phyloP scores from a whole-genome alignment of 495 filamentous ascomycete genomes.

The Aspergillus sclerotiicarbonarius region DNA sequence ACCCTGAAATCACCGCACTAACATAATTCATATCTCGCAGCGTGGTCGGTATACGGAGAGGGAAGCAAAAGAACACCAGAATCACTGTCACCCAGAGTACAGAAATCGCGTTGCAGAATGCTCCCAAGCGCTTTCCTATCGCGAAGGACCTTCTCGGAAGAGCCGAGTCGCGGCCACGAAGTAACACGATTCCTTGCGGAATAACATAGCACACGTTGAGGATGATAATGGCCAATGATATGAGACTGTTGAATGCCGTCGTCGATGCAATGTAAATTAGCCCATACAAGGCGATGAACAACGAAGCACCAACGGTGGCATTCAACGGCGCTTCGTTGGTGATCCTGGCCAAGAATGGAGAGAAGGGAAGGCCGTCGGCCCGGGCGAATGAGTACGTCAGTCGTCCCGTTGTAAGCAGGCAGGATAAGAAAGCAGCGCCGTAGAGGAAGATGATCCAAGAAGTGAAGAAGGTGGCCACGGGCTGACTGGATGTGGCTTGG shows the following conservation, averaged over 20 bases:
- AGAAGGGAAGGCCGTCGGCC: conserved; percentile 22
- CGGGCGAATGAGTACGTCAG: conserved; percentile 15
- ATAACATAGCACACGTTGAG: conserved; percentile 21
- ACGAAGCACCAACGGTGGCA: conserved; percentile 9
- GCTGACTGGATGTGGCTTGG: conserved; percentile 23
- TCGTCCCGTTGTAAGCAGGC: conserved; percentile 18
- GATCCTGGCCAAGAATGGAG: conserved; percentile 4
- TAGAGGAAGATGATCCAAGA: conserved; percentile 20
- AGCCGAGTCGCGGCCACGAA: conserved; percentile 7
- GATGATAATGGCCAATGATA: conserved; percentile 19
- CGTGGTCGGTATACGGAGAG: neutral
- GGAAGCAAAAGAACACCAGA: conserved; percentile 2
- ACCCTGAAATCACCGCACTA: neutral
- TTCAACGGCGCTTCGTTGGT: conserved; percentile 12
- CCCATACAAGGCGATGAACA: conserved; percentile 21
- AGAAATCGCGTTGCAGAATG: conserved; percentile 2
- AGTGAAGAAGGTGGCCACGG: conserved; percentile 17
- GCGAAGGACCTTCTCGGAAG: conserved; percentile 9
- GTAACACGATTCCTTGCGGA: conserved; percentile 21
- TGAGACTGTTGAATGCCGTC: conserved; percentile 27
- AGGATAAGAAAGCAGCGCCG: conserved; percentile 6
- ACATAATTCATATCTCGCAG: conserved; percentile 2
- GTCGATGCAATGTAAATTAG: conserved; percentile 27
- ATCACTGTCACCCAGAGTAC: conserved; percentile 1
- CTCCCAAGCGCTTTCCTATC: conserved; percentile 3